These are phyloP conservation scores for Geotrichum cucujoidarum DNA, from an alignment of 1,139 yeast genomes.

Conservation along the genomic window DNA sequence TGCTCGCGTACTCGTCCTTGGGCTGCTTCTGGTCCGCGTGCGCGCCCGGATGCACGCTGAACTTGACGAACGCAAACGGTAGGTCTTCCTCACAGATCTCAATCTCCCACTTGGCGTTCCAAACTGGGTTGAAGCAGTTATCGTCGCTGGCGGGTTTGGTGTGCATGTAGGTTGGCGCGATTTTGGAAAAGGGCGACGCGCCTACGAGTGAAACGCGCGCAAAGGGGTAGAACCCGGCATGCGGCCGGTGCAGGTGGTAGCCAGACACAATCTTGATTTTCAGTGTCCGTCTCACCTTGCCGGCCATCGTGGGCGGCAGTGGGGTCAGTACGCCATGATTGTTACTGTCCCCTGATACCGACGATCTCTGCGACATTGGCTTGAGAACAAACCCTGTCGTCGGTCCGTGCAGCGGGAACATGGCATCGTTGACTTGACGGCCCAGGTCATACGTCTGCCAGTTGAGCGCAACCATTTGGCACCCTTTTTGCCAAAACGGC, in stretches of 20 bases:
- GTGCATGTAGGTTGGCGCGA: conserved; percentile 17
- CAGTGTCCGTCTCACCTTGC: conserved; percentile 29
- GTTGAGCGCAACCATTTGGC: conserved; percentile 92
- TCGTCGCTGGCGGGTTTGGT: conserved; percentile 43
- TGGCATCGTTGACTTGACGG: conserved; percentile 81
- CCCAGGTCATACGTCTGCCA: conserved; percentile 90
- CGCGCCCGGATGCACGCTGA: conserved; percentile 29
- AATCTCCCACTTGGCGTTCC: conserved; percentile 58
- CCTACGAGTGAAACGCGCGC: conserved; percentile 57
- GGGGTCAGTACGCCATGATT: background rate
- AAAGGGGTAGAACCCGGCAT: conserved; percentile 50
- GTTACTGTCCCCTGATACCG: conserved; percentile 19
- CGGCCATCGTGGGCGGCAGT: background rate
- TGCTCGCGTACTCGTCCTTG: conserved; percentile 54
- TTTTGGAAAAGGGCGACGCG: conserved; percentile 4
- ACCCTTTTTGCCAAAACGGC: conserved; percentile 75
- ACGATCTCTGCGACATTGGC: conserved; percentile 40
- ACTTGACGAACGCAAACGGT: conserved; percentile 49
- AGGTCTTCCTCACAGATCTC: conserved; percentile 39
- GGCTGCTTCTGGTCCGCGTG: conserved; percentile 37
- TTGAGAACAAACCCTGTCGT: conserved; percentile 74
- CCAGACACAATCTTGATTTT: conserved; percentile 60
- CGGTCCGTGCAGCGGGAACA: conserved; percentile 53
- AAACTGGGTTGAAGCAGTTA: conserved; percentile 83
- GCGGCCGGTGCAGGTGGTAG: conserved; percentile 73